A percentile compares a stretch with the other conserved stretches of the same genome.
Conservation (phyloP, 2,329 filamentous ascomycete species). For the Alternaria arborescens region DNA sequence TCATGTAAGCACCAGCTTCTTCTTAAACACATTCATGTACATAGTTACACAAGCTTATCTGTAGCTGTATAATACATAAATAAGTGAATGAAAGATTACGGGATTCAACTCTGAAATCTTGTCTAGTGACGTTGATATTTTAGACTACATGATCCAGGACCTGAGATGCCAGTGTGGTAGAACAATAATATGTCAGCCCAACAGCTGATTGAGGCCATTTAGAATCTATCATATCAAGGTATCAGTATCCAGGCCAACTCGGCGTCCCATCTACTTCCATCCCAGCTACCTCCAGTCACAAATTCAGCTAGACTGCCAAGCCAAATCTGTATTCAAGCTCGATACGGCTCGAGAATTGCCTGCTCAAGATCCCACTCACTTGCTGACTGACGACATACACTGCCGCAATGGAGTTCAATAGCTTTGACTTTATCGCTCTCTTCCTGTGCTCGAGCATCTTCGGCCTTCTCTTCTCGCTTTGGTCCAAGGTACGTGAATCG, state of each 20-base stretch:
- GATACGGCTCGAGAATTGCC: not conserved
- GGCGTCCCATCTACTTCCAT: not conserved
- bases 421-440: conserved; percentile 19
- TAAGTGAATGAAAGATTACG: not conserved
- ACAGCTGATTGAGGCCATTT: not conserved
- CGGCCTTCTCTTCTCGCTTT: conserved; percentile 9
- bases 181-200: too few relatives aligned
- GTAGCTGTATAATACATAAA: conserved; percentile 1
- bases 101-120: not conserved
- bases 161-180: not conserved
- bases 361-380: not conserved
- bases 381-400: not conserved
- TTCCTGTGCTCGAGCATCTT: conserved; percentile 19
- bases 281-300: not conserved
- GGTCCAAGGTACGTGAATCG: conserved; percentile 9
- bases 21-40: conserved; percentile 4
- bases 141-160: not conserved
- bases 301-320: conserved; percentile 11
- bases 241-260: not conserved
- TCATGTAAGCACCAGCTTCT: not conserved
- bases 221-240: not conserved
- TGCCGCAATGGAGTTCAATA: conserved; percentile 17
- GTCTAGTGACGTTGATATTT: not conserved
- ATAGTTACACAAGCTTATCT: not conserved
- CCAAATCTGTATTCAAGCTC: not conserved